Evolutionary conservation across 1,284 basidiomycete species (phyloP).

Genomic region (Apiotrichum akiyoshidainum): DNA sequence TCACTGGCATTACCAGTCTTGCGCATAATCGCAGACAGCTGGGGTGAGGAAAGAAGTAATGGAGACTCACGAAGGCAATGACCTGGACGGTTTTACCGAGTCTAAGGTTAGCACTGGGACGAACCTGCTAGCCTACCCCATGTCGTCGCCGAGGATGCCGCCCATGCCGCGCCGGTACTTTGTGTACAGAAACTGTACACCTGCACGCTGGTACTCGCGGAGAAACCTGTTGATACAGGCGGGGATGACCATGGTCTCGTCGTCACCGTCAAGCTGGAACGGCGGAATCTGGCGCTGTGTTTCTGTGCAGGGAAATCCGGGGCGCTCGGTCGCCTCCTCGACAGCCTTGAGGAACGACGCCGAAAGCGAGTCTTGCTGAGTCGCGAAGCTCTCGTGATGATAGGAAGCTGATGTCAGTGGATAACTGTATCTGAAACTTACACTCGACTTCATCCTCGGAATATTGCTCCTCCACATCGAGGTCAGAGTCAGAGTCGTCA

Average conservation of each 20-base stretch:
- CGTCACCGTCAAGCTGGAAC: conserved; percentile 24
- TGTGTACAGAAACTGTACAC: conserved; percentile 52
- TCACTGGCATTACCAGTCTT: conserved; percentile 50
- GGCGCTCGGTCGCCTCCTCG: conserved; percentile 13
- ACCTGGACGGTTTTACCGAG: conserved; percentile 51
- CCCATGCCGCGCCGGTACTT: conserved; percentile 50
- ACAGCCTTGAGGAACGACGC: background rate
- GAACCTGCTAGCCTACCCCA: conserved; percentile 45
- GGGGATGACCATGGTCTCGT: conserved; percentile 42
- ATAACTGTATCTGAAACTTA: background rate
- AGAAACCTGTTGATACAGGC: conserved; percentile 53
- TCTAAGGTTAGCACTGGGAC: conserved; percentile 12
- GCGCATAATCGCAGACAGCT: conserved; percentile 55
- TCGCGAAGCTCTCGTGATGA: no score
- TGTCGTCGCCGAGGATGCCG: conserved; percentile 55
- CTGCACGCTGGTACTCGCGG: conserved; percentile 53
- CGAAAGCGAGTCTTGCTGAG: background rate
- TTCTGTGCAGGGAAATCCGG: conserved; percentile 20
- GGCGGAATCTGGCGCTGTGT: conserved; percentile 26
- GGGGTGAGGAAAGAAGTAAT: background rate
- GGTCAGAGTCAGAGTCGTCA: conserved; percentile 1
- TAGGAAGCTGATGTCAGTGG: background rate
- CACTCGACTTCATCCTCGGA: conserved; percentile 31
- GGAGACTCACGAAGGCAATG: conserved; percentile 39
- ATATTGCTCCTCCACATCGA: conserved; percentile 21